Base-by-base conservation (phyloP, 2,329 filamentous ascomycete species). In the Leptographium flavum region DNA sequence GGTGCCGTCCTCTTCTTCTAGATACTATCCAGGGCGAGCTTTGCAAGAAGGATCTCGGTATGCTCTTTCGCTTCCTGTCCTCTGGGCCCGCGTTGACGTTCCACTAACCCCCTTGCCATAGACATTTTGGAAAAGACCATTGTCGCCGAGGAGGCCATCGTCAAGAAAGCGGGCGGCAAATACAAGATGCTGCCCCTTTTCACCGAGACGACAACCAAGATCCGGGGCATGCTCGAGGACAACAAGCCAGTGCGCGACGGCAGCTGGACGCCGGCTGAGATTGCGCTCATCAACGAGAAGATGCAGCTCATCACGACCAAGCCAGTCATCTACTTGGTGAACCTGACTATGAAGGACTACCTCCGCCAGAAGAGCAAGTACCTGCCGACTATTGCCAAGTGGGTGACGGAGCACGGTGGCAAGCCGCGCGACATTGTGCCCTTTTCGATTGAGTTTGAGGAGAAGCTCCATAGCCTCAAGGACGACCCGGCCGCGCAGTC, bases 311-410 rank as follows among this genome's bases (percentile, higher is more conserved):
- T 68, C 51, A 68, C 65, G 25, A 68, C 65, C 14, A 68, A 68
- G 54, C 65, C 65, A 11, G 55, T 55, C 39, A 66, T 68, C 50
- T 68, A 68, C 53, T 62, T 68, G 27, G 63, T 68, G 44, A 68
- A 68, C 52, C 46, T 68, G 45, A 65, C 63, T 2, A 66, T 67
- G 65, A 67, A 67, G 56, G 65, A 68, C 49, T 68, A 68, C 54
- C 57, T 68, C 23, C 52, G 65, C 31, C 65, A 67, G 47, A 67
- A 68, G 57, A 61, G 61, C 59, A 68, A 68, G 54, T 68, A 67
- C 40, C 60, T 68, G 17, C 62, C 63, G 3, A 44, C 53, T 14
- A 68, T 68, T n/a, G 61, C 61, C 37, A 64, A 66, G 50, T 68
- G 65, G 65, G 64, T 67, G 3, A 63, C 60, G 5, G 62, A 62